A percentile compares a stretch with the other conserved stretches of the same genome.
phyloP scores from a whole-genome alignment of 1,284 basidiomycete genomes.

The Lentinus polychrous region DNA sequence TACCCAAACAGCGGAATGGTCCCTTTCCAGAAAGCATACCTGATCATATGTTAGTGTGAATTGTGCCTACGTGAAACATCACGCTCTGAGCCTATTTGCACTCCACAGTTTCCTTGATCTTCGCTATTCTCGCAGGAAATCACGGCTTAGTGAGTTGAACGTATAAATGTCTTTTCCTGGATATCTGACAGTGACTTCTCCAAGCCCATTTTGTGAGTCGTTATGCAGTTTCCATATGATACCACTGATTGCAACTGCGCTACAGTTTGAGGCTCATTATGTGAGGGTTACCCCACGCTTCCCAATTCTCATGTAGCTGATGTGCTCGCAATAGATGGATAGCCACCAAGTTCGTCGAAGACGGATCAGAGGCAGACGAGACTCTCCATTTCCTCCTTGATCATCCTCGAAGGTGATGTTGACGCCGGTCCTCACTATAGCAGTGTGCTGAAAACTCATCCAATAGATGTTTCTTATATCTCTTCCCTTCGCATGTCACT shows the following conservation, averaged over 20 bases:
- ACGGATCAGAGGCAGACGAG: constrained; percentile 42
- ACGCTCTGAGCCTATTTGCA: neutral
- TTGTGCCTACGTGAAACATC: neutral
- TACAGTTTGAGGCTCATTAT: constrained; percentile 16
- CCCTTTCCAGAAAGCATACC: constrained; percentile 45
- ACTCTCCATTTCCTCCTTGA: constrained; percentile 75
- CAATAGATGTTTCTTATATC: constrained; percentile 69
- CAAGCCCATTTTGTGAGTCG: constrained; percentile 33
- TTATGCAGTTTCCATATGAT: neutral
- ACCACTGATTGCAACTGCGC: neutral
- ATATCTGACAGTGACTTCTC: neutral
- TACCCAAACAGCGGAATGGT: constrained; percentile 50
- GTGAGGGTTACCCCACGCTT: constrained; percentile 8
- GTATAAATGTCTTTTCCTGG: neutral
- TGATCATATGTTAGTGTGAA: constrained; percentile 39
- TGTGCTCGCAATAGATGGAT: constrained; percentile 34
- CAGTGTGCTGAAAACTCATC: neutral
- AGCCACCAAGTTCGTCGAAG: constrained; percentile 38
- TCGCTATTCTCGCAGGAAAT: constrained; percentile 47
- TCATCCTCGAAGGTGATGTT: constrained; percentile 57
- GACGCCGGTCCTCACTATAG: neutral
- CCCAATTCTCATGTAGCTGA: neutral
- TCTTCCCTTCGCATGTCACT: constrained; percentile 81
- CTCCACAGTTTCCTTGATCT: constrained; percentile 35
- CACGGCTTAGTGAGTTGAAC: constrained; percentile 39